phyloP scores from a whole-genome alignment of 208 protist species.

The Leptomonas pyrrhocoris region DNA sequence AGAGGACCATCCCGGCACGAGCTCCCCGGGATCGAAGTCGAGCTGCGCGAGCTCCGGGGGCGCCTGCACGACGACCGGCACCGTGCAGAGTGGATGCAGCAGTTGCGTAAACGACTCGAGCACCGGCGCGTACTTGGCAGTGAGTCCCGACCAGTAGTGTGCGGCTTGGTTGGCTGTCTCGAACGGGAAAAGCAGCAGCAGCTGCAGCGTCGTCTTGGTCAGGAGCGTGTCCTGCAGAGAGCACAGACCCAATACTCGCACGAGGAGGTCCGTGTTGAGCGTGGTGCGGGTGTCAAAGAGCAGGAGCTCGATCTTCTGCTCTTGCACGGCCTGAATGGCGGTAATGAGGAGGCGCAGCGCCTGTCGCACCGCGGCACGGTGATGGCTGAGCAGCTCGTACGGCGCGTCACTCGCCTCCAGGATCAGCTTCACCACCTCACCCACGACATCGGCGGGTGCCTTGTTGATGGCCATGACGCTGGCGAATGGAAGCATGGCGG shows the following conservation, averaged over 20 bases:
- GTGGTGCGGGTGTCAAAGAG: constrained; percentile 78
- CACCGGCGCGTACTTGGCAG: constrained; percentile 40
- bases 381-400: constrained; percentile 62
- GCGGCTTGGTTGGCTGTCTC: constrained; percentile 58
- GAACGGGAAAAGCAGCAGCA: constrained; percentile 61
- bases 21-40: constrained; percentile 50
- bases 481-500: constrained; percentile 52
- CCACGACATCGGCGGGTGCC: constrained; percentile 76
- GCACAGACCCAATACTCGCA: constrained; percentile 55
- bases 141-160: constrained; percentile 50
- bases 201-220: constrained; percentile 59
- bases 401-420: constrained; percentile 42
- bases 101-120: constrained; percentile 43
- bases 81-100: constrained; percentile 28
- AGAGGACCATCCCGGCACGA: constrained; percentile 27
- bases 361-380: constrained; percentile 75
- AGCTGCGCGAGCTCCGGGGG: constrained; percentile 72
- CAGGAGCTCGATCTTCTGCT: constrained; percentile 63
- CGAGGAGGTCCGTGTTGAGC: constrained; percentile 61
- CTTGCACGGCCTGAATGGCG: constrained; percentile 51
- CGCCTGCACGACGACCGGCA: constrained; percentile 41
- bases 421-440: constrained; percentile 65
- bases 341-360: constrained; percentile 68
- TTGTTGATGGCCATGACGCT: constrained; percentile 75
- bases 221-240: constrained; percentile 57